A percentile compares a stretch with the other conserved stretches of the same genome.
phyloP scores from a whole-genome alignment of 345 rosid species.

The Euphorbia lathyris region DNA sequence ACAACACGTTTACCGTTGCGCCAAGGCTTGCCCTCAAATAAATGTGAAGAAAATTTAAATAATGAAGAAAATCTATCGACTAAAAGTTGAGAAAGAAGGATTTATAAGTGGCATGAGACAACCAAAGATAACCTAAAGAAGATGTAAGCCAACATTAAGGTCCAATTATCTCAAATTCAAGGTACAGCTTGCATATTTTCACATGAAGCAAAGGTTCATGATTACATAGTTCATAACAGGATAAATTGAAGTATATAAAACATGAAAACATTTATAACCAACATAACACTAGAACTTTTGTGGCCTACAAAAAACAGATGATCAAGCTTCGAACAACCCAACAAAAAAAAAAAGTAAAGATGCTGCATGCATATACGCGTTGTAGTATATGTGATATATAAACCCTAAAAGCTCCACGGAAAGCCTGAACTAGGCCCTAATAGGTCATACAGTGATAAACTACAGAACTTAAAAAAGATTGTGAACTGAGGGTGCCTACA shows the following conservation, averaged over 20 bases:
- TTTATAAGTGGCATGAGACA: not conserved
- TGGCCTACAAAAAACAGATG: no score
- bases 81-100: not conserved
- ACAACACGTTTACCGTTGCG: no score
- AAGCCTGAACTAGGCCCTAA: not conserved
- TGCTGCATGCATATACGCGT: not conserved
- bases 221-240: not conserved
- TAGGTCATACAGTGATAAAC: not conserved
- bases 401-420: not conserved
- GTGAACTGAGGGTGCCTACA: no score
- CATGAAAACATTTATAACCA: not conserved
- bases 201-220: not conserved
- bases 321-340: not conserved
- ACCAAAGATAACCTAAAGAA: not conserved
- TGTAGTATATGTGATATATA: not conserved
- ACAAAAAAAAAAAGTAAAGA: not conserved
- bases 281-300: not conserved
- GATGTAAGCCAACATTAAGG: not conserved
- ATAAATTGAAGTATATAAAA: not conserved
- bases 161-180: not conserved
- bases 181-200: not conserved
- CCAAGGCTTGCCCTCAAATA: no score
- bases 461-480: not conserved
- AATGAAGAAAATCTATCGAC: not conserved
- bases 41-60: not conserved